phyloP scores from a whole-genome alignment of 2,329 filamentous ascomycete species.

The Arthroderma sp. region DNA sequence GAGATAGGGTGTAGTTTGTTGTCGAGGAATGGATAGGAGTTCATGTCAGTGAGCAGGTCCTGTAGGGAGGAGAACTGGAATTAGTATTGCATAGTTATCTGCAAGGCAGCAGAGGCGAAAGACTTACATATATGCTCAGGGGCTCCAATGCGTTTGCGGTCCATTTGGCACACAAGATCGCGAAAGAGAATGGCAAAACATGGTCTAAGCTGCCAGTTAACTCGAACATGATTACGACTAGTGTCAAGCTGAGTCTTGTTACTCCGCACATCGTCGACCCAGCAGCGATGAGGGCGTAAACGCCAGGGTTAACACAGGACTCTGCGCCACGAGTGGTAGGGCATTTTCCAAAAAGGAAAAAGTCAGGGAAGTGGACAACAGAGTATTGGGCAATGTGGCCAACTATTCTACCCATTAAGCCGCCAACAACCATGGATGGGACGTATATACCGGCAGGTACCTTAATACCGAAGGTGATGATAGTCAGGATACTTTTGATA shows the following conservation, averaged over 20 bases:
- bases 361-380: constrained; percentile 59
- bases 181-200: constrained; percentile 84
- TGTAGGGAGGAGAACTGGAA: constrained; percentile 18
- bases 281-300: constrained; percentile 87
- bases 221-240: constrained; percentile 92
- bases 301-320: constrained; percentile 86
- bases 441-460: constrained; percentile 95
- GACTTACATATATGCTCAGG: constrained; percentile 71
- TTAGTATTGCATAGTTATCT: constrained; percentile 11
- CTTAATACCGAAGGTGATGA: constrained; percentile 91
- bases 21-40: constrained; percentile 93
- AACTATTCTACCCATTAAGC: constrained; percentile 74
- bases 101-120: neutral
- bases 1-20: constrained; percentile 90
- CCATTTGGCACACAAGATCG: constrained; percentile 94
- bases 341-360: constrained; percentile 62
- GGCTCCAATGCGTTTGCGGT: constrained; percentile 92
- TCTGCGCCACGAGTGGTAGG: constrained; percentile 53
- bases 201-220: constrained; percentile 90
- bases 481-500: constrained; percentile 78
- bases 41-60: constrained; percentile 92
- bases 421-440: constrained; percentile 95
- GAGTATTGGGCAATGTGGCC: constrained; percentile 76
- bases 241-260: constrained; percentile 79
- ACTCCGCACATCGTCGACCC: constrained; percentile 98